Evolutionary conservation across 2,329 filamentous ascomycete species (phyloP), one percentile per base, ranked within the genome.

Genomic region (Penicillium paneum): DNA sequence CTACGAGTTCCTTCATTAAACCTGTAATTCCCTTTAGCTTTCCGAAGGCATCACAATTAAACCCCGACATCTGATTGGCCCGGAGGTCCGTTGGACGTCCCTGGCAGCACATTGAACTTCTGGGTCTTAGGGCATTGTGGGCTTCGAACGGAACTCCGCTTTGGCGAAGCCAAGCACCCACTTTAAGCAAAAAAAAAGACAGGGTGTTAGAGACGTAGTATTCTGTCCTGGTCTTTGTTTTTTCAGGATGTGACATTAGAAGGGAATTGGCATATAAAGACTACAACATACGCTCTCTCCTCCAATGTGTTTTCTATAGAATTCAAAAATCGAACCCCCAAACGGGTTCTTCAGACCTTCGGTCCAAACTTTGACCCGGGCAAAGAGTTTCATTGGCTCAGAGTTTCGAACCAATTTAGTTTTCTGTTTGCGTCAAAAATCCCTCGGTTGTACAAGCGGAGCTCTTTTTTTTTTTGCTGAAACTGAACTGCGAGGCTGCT

Each of bases 291-390:
- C n/a, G n/a, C n/a, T 44, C 15, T 44, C 28, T 32, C 3, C 29
- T 7, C 12, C 31, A 13, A 11, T 10, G 2, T 2, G 3, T 13
- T 31, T 29, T 31, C n/a, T 31, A 15, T 34, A 11, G 0, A 17
- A 19, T 3, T 29, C 15, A 43, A 50, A 8, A 31, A 31, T 24
- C 12, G 12, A 32, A 15, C 8, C 24, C 24, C 24, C 29, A 44
- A 44, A 32, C 17, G 21, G 24, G n/a, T 19, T 40, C 41, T 31
- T 60, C 56, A 60, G 58, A 43, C 21, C 34, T 63, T 61, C 61
- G 62, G 54, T 56, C 52, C 45, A 56, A 44, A 64, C 19, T 60
- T 56, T 32, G 47, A 59, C 57, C 62, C 61, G 62, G 56, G 13
- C 31, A n/a, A 31, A 41, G 31, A 36, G 21, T 38, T 24, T 51